A percentile compares a stretch with the other conserved stretches of the same genome.
phyloP scores from a whole-genome alignment of 768 basidiomycete genomes.

The Leucosporidium creatinivorum region DNA sequence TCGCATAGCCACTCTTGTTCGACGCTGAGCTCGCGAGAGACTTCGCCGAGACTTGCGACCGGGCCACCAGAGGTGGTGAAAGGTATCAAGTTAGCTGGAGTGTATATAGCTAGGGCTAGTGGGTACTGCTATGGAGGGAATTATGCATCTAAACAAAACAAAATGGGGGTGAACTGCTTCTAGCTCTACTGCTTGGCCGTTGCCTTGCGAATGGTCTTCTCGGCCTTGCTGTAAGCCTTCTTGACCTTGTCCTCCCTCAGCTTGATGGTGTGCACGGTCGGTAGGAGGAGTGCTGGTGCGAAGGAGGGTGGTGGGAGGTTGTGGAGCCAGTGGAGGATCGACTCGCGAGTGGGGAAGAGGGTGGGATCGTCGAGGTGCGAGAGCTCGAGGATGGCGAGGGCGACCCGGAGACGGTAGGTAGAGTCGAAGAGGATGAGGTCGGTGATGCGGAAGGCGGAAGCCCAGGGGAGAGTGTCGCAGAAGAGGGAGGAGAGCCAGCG shows the following conservation, averaged over 20 bases:
- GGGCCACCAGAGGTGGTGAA: no score
- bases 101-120: no score
- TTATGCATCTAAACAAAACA: no score
- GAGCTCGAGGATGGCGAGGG: slow-evolving; percentile 26
- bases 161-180: not conserved
- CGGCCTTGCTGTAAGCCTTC: slow-evolving; percentile 20
- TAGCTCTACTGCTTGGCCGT: not conserved
- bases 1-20: no score
- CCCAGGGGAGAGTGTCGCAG: slow-evolving; percentile 14
- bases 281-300: not conserved
- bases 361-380: slow-evolving; percentile 4
- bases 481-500: slow-evolving; percentile 19
- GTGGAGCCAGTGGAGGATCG: slow-evolving; percentile 17
- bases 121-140: no score
- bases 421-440: slow-evolving; percentile 27
- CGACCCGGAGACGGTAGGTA: slow-evolving; percentile 9
- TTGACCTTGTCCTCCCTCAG: slow-evolving; percentile 19
- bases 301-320: slow-evolving; percentile 9
- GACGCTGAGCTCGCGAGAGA: no score
- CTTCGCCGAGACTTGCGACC: no score
- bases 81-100: no score
- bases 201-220: slow-evolving; percentile 4
- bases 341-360: slow-evolving; percentile 9
- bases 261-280: slow-evolving; percentile 11
- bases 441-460: slow-evolving; percentile 11